Conservation (phyloP, 148 eudicot genomes). For the Arbutus unedo region DNA sequence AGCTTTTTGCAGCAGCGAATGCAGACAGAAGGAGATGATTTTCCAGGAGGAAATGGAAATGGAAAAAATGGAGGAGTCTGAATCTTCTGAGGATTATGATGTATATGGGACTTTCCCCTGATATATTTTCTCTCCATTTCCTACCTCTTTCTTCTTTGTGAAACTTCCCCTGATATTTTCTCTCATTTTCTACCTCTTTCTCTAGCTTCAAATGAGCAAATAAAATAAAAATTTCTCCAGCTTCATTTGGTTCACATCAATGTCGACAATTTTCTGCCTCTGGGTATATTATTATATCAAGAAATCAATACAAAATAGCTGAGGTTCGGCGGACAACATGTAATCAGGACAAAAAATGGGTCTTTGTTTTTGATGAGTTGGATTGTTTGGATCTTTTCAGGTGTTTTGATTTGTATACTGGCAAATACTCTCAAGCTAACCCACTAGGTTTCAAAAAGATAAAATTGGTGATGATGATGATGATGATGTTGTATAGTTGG, state of each 20-base stretch:
- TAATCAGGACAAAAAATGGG: not conserved
- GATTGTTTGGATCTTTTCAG: not conserved
- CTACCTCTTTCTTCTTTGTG: not conserved
- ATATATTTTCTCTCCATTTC: not conserved
- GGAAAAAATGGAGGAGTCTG: slow-evolving; percentile 37
- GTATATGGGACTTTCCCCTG: slow-evolving; percentile 16
- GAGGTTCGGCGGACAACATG: not conserved
- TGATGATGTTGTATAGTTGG: not conserved
- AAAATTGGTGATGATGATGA: not conserved
- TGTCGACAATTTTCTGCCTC: not conserved
- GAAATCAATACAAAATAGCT: not conserved
- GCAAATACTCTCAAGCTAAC: not conserved
- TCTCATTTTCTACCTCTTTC: not conserved
- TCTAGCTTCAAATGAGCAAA: not conserved
- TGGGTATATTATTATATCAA: not conserved
- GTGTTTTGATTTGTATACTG: not conserved
- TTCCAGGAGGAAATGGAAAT: slow-evolving; percentile 35
- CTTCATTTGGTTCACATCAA: slow-evolving; percentile 5
- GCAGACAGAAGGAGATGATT: slow-evolving; percentile 47
- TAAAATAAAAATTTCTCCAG: not conserved
- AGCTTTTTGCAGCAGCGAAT: slow-evolving; percentile 59
- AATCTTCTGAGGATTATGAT: not conserved
- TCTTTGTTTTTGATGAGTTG: not conserved
- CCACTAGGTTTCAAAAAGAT: not conserved
- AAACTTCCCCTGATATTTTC: slow-evolving; percentile 13